Conservation (phyloP, 2,329 filamentous ascomycete genomes). For the Pseudocercospora pini-densiflorae region DNA sequence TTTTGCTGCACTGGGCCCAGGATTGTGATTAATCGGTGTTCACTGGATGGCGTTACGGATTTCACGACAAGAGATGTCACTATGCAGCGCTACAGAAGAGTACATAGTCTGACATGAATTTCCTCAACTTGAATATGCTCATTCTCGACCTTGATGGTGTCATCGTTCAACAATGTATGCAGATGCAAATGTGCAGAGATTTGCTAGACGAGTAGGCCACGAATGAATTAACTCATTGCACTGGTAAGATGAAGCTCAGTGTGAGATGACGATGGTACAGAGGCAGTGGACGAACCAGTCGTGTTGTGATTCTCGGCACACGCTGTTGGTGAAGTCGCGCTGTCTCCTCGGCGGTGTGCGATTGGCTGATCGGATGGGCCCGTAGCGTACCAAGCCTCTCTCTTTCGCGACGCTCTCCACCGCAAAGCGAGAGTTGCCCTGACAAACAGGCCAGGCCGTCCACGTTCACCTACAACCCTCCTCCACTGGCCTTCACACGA, state of each 20-base stretch:
- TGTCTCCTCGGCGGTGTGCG: background rate
- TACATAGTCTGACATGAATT: constrained; percentile 26
- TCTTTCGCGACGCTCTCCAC: background rate
- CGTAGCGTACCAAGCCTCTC: background rate
- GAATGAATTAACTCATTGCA: background rate
- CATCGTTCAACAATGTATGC: background rate
- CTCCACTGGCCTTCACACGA: background rate
- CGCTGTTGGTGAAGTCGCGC: background rate
- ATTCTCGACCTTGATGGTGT: constrained; percentile 2
- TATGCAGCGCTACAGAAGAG: constrained; percentile 22
- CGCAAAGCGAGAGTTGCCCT: constrained; percentile 1
- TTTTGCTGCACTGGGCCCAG: constrained; percentile 14
- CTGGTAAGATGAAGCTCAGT: background rate
- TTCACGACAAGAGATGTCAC: constrained; percentile 23
- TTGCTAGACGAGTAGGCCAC: background rate
- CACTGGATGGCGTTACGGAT: constrained; percentile 20
- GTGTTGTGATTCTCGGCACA: background rate
- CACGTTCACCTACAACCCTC: background rate
- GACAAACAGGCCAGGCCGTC: background rate
- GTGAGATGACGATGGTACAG: background rate
- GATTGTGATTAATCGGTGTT: constrained; percentile 19
- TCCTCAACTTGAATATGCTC: constrained; percentile 1
- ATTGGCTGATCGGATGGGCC: background rate
- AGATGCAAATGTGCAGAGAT: background rate
- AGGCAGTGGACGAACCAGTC: background rate